phyloP scores from a whole-genome alignment of 176 grass and related monocot species.

The Saccharum spontaneum region DNA sequence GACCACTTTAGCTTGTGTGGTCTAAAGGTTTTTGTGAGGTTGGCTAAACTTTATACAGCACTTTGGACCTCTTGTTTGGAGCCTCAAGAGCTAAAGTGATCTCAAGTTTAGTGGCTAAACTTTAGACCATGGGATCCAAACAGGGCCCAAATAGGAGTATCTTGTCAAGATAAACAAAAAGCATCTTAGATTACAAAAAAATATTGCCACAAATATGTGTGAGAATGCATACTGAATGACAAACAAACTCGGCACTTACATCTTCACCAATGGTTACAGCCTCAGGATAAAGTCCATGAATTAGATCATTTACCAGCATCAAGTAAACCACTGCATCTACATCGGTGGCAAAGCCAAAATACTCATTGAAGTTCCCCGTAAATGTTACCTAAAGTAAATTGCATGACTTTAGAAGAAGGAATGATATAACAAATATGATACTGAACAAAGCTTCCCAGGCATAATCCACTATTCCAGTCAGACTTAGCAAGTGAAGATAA shows the following conservation, averaged over 20 bases:
- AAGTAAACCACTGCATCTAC: slow-evolving; percentile 88
- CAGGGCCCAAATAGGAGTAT: not conserved
- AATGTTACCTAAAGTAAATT: slow-evolving; percentile 59
- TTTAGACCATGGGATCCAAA: no score
- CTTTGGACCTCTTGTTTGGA: no score
- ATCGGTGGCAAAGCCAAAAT: slow-evolving; percentile 90
- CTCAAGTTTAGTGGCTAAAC: no score
- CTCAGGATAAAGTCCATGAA: slow-evolving; percentile 84
- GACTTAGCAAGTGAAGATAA: slow-evolving; percentile 18
- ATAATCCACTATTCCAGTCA: slow-evolving; percentile 25
- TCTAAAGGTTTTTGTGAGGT: no score
- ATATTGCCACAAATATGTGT: not conserved
- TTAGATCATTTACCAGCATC: slow-evolving; percentile 92
- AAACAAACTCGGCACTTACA: slow-evolving; percentile 49
- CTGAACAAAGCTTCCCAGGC: not conserved
- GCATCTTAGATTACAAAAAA: slow-evolving; percentile 7
- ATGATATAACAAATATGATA: slow-evolving; percentile 9
- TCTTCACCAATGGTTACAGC: slow-evolving; percentile 83
- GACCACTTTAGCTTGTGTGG: no score
- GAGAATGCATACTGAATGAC: slow-evolving; percentile 27
- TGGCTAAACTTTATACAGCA: no score
- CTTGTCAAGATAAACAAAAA: slow-evolving; percentile 9
- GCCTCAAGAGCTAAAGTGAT: no score
- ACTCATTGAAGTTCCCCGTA: slow-evolving; percentile 89
- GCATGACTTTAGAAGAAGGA: slow-evolving; percentile 17